Percentiles rank a stretch among this genome's conserved stretches.
Conservation (phyloP, 208 protist species). For the Trichomonas vaginalis region DNA sequence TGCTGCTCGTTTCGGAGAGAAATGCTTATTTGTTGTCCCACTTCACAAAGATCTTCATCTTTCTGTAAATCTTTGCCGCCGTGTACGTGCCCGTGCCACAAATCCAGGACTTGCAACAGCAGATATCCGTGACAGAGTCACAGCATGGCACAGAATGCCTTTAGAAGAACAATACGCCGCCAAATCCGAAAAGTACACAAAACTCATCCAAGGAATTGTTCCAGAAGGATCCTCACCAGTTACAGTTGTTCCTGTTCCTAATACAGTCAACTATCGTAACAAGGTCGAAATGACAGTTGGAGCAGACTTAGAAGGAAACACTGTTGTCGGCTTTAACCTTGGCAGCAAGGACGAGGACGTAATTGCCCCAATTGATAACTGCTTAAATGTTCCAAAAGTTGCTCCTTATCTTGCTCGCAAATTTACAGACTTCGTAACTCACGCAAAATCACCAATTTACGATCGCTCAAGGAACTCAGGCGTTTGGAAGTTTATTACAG, state of each 20-base stretch:
- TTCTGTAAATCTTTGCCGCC: background rate
- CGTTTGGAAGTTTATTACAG: background rate
- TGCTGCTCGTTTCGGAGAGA: too few relatives aligned
- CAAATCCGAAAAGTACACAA: background rate
- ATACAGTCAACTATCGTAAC: slow-evolving; percentile 13
- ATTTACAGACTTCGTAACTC: background rate
- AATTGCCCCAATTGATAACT: background rate
- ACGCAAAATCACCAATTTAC: background rate
- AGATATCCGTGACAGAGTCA: background rate
- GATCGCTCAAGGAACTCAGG: background rate
- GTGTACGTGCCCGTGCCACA: background rate
- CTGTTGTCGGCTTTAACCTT: slow-evolving; percentile 23
- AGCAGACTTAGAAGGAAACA: background rate
- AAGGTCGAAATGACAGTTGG: slow-evolving; percentile 27
- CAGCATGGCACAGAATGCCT: background rate
- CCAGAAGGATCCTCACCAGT: background rate
- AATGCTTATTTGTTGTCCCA: background rate
- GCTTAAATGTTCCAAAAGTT: background rate
- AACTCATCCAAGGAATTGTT: background rate
- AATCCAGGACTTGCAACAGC: background rate
- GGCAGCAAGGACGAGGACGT: slow-evolving; percentile 15
- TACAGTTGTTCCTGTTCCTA: background rate
- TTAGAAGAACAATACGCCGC: background rate
- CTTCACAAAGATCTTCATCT: background rate
- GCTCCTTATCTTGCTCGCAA: slow-evolving; percentile 9